A percentile compares a stretch with the other conserved stretches of the same genome.
Conservation (phyloP, 2,329 filamentous ascomycete genomes). For the Teratosphaeria epicoccoides region DNA sequence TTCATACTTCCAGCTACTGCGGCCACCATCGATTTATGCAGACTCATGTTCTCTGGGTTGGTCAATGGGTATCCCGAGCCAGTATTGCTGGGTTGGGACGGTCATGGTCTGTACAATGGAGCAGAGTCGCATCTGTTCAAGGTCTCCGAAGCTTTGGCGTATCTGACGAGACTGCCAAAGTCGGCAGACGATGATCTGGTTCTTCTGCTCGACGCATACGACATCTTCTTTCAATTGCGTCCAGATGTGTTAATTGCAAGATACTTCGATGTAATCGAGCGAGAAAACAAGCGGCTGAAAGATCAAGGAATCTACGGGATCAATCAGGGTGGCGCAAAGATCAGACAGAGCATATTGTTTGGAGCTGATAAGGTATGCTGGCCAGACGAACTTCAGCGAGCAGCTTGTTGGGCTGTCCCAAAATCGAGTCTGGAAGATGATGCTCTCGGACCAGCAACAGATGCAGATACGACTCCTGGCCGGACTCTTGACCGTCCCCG, state of each 20-base stretch:
- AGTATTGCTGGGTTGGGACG: constrained; percentile 21
- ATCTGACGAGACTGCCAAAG: constrained; percentile 11
- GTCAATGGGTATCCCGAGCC: constrained; percentile 17
- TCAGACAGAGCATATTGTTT: constrained; percentile 23
- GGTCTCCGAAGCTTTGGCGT: constrained; percentile 17
- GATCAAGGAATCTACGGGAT: constrained; percentile 10
- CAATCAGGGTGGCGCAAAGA: constrained; percentile 21
- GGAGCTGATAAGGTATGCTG: constrained; percentile 26
- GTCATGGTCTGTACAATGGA: background rate
- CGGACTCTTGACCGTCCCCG: constrained; percentile 34
- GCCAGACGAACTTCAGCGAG: constrained; percentile 20
- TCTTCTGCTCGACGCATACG: constrained; percentile 52
- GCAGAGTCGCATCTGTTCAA: constrained; percentile 9
- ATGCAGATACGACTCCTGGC: constrained; percentile 23
- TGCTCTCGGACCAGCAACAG: constrained; percentile 38
- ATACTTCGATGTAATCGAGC: constrained; percentile 45
- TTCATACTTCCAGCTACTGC: constrained; percentile 7
- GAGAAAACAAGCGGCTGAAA: constrained; percentile 38
- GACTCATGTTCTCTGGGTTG: constrained; percentile 3
- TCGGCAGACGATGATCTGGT: constrained; percentile 42
- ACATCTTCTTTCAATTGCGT: constrained; percentile 55
- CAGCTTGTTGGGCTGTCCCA: constrained; percentile 25
- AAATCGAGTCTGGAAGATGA: constrained; percentile 22
- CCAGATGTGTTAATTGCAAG: constrained; percentile 46
- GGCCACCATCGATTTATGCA: constrained; percentile 6